Percentiles rank a stretch among this genome's conserved stretches.
These are phyloP conservation scores for Nicotiana undulata DNA, from an alignment of 257 asterid genomes.

Conservation along the genomic window DNA sequence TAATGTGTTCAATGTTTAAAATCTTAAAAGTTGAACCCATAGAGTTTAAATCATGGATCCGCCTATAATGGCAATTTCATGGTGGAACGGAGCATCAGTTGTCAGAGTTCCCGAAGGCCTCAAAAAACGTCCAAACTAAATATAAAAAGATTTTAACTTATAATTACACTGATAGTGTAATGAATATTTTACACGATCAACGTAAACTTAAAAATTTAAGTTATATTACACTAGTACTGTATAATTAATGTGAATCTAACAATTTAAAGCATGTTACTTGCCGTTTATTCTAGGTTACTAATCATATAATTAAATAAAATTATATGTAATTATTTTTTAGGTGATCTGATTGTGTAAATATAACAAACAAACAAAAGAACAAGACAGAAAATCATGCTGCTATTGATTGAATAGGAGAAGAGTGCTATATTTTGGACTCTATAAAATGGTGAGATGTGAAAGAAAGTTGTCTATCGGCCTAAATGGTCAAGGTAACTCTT, in stretches of 20 bases:
- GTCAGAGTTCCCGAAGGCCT: too few relatives aligned
- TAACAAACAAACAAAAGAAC: too few relatives aligned
- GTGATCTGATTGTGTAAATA: too few relatives aligned
- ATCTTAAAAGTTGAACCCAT: too few relatives aligned
- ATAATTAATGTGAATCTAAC: not conserved
- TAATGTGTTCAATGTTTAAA: too few relatives aligned
- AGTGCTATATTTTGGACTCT: not conserved
- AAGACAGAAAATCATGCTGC: not conserved
- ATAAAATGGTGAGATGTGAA: not conserved
- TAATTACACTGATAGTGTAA: not conserved
- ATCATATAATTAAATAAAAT: not conserved
- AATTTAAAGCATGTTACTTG: not conserved
- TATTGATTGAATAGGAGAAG: not conserved
- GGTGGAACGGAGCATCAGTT: too few relatives aligned
- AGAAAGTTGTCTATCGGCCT: not conserved
- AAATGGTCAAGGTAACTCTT: not conserved
- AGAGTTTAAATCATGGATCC: too few relatives aligned
- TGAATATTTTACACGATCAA: not conserved
- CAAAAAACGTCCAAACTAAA: too few relatives aligned
- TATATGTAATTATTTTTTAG: accelerated
- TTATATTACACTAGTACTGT: too few relatives aligned
- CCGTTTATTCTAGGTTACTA: not conserved
- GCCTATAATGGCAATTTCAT: too few relatives aligned
- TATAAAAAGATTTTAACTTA: not conserved
- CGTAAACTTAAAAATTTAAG: not conserved